A percentile compares a stretch with the other conserved stretches of the same genome.
Conservation (phyloP, 768 basidiomycete species). For the Astraeus odoratus region DNA sequence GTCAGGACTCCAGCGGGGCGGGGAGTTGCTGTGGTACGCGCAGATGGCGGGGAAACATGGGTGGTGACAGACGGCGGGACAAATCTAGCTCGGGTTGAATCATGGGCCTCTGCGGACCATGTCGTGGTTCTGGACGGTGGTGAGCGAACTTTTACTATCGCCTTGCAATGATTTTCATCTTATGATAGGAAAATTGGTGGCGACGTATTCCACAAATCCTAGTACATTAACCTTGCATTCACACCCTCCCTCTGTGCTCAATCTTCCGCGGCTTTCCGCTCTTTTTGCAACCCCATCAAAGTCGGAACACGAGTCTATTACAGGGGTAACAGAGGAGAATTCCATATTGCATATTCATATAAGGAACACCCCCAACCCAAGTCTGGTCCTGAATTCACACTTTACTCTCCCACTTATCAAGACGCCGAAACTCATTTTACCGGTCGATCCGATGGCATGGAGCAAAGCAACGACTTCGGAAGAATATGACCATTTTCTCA, state of each 20-base stretch:
- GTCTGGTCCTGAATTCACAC: slow-evolving; percentile 42
- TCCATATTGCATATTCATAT: slow-evolving; percentile 53
- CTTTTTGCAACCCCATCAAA: slow-evolving; percentile 63
- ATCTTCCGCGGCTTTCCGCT: slow-evolving; percentile 46
- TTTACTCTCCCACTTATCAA: slow-evolving; percentile 45
- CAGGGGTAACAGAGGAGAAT: slow-evolving; percentile 59
- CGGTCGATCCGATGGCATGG: slow-evolving; percentile 90
- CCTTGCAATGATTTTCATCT: slow-evolving; percentile 7
- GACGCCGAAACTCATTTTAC: slow-evolving; percentile 50
- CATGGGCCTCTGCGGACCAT: slow-evolving; percentile 53
- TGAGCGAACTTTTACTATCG: slow-evolving; percentile 21
- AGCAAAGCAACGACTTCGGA: slow-evolving; percentile 39
- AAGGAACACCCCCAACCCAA: slow-evolving; percentile 26
- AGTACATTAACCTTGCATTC: slow-evolving; percentile 49
- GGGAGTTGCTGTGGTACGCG: slow-evolving; percentile 62
- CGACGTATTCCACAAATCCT: slow-evolving; percentile 48
- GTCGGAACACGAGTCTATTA: slow-evolving; percentile 45
- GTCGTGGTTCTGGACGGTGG: slow-evolving; percentile 69
- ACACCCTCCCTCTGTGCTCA: slow-evolving; percentile 33
- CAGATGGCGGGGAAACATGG: slow-evolving; percentile 61
- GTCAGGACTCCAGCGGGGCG: slow-evolving; percentile 75
- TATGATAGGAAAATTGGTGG: slow-evolving; percentile 43
- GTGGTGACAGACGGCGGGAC: slow-evolving; percentile 40
- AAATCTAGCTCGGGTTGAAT: slow-evolving; percentile 40
- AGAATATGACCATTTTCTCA: slow-evolving; percentile 69